Evolutionary conservation across 2,329 filamentous ascomycete genomes (phyloP).

Genomic region (Colletotrichum orchidophilum): DNA sequence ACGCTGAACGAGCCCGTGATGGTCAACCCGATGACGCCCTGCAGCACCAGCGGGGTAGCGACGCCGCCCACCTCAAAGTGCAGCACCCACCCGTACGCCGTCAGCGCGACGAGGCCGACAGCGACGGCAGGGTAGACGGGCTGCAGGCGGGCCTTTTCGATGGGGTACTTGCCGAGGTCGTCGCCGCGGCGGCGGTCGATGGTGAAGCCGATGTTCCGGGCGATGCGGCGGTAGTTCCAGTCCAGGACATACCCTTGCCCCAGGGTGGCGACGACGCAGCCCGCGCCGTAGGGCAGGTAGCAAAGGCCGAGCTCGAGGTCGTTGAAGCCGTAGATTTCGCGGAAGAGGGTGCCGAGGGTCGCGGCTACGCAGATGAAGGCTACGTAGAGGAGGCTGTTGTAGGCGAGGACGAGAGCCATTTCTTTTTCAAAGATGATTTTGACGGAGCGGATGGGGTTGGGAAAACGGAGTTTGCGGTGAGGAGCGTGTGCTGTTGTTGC

Average conservation of each 20-base stretch:
- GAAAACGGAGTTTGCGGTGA: conserved; percentile 57
- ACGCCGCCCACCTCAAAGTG: conserved; percentile 59
- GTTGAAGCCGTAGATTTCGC: conserved; percentile 60
- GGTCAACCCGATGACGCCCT: conserved; percentile 65
- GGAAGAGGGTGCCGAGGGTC: conserved; percentile 62
- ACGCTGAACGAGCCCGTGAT: conserved; percentile 71
- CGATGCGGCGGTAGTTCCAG: conserved; percentile 77
- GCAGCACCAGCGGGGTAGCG: conserved; percentile 63
- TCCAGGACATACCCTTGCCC: conserved; percentile 67
- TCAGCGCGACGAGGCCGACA: conserved; percentile 61
- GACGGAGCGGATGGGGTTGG: conserved; percentile 66
- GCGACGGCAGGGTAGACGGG: conserved; percentile 63
- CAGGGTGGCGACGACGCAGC: conserved; percentile 58
- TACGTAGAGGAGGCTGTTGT: conserved; percentile 64
- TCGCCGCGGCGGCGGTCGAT: conserved; percentile 68
- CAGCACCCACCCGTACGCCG: conserved; percentile 68
- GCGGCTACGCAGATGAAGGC: conserved; percentile 64
- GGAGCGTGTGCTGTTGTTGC: conserved; percentile 42
- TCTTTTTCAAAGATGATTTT: conserved; percentile 66
- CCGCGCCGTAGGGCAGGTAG: conserved; percentile 63
- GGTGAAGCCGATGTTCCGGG: conserved; percentile 66
- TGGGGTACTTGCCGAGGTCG: conserved; percentile 61
- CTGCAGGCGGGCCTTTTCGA: conserved; percentile 64
- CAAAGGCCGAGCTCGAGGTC: conserved; percentile 63
- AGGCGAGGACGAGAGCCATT: conserved; percentile 61